These are phyloP conservation scores for Pyrenophora tritici-repentis DNA, from an alignment of 2,329 filamentous ascomycete species.

Conservation along the genomic window DNA sequence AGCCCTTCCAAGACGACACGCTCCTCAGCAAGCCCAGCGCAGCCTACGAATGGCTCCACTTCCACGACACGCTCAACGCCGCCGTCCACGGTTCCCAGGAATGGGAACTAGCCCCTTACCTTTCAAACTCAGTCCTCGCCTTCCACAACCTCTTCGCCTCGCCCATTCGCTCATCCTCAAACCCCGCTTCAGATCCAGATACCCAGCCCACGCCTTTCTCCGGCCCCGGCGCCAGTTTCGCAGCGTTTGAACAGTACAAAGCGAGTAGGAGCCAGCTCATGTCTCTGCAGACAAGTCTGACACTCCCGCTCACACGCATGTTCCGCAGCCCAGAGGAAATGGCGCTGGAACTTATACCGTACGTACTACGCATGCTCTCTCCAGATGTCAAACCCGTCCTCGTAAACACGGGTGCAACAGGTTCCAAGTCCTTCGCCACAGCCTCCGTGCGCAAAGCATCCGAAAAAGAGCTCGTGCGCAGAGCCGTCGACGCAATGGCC, in stretches of 20 bases:
- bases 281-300: conserved; percentile 72
- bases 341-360: conserved; percentile 82
- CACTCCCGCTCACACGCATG: conserved; percentile 71
- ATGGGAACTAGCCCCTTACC: conserved; percentile 88
- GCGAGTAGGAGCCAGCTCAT: conserved; percentile 76
- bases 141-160: conserved; percentile 92
- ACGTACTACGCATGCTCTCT: conserved; percentile 79
- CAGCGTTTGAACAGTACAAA: conserved; percentile 79
- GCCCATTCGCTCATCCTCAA: conserved; percentile 50
- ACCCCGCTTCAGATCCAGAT: conserved; percentile 50
- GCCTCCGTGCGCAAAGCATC: conserved; percentile 87
- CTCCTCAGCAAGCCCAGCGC: conserved; percentile 84
- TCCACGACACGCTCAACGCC: conserved; percentile 82
- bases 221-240: conserved; percentile 79
- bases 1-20: conserved; percentile 91
- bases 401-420: conserved; percentile 63
- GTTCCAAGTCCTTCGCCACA: conserved; percentile 56
- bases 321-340: conserved; percentile 82
- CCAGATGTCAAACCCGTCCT: conserved; percentile 92
- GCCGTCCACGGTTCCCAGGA: conserved; percentile 83
- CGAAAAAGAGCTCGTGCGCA: conserved; percentile 79
- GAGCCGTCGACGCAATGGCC: conserved; percentile 81
- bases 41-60: conserved; percentile 94
- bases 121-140: conserved; percentile 82
- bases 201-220: conserved; percentile 70